These are phyloP conservation scores for Calonectria naviculata DNA, from an alignment of 2,329 filamentous ascomycete species.

Conservation along the genomic window DNA sequence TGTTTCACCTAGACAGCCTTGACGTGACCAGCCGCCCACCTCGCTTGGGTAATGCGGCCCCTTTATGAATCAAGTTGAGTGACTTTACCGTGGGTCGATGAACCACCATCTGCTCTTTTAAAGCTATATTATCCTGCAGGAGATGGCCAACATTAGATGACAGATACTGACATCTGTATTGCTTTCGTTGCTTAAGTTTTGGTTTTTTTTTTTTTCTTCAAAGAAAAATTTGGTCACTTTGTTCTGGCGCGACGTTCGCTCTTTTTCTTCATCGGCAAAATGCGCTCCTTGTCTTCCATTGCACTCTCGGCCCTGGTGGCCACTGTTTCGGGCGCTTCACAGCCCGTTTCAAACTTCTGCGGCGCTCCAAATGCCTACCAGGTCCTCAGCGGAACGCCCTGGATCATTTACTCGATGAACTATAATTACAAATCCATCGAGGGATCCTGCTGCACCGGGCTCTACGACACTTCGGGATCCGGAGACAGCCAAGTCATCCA, in stretches of 20 bases:
- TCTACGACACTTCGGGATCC: slow-evolving; percentile 20
- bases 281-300: background rate
- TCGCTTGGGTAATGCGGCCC: background rate
- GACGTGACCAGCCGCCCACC: background rate
- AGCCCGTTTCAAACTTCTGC: slow-evolving; percentile 22
- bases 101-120: background rate
- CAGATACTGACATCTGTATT: background rate
- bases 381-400: slow-evolving; percentile 24
- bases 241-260: background rate
- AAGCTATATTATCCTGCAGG: background rate
- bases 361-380: slow-evolving; percentile 28
- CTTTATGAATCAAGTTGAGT: slow-evolving; percentile 12
- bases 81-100: background rate
- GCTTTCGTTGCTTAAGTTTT: background rate
- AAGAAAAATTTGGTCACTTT: background rate
- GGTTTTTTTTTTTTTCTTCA: background rate
- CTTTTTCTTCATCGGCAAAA: background rate
- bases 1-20: background rate
- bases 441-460: slow-evolving; percentile 27
- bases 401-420: slow-evolving; percentile 35
- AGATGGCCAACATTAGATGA: background rate
- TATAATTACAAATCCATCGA: slow-evolving; percentile 30
- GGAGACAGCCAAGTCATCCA: slow-evolving; percentile 5
- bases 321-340: background rate
- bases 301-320: slow-evolving; percentile 6